Evolutionary conservation across 805 yeast species (phyloP).

Genomic region (Wickerhamia fluorescens): DNA sequence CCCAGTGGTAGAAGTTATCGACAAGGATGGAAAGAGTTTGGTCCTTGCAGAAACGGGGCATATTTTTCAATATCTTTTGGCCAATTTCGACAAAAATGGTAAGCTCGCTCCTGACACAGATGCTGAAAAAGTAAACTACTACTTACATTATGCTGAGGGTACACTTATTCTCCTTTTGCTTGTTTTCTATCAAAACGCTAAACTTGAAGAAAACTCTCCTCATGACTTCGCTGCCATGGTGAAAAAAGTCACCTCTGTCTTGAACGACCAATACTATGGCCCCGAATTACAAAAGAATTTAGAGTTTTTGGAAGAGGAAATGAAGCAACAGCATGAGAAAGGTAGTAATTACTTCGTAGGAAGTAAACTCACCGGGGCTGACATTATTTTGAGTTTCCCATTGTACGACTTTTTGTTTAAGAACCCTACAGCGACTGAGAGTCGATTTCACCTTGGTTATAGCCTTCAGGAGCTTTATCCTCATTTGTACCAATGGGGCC

Average conservation of each 20-base stretch:
- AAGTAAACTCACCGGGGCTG: conserved; percentile 30
- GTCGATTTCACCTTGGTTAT: conserved; percentile 1
- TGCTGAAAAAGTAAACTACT: conserved; percentile 23
- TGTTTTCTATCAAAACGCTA: conserved; percentile 14
- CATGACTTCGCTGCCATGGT: conserved; percentile 17
- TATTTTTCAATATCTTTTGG: conserved; percentile 46
- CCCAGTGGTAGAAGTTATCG: conserved; percentile 24
- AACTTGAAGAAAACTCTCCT: conserved; percentile 23
- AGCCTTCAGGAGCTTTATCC: conserved; percentile 12
- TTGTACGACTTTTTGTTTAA: conserved; percentile 13
- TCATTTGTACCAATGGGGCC: conserved; percentile 19
- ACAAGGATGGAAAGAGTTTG: conserved; percentile 10
- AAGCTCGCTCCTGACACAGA: conserved; percentile 31
- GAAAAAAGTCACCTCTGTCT: conserved; percentile 11
- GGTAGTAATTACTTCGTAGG: conserved; percentile 24
- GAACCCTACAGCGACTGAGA: conserved; percentile 1
- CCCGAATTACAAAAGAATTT: conserved; percentile 18
- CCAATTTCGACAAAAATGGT: conserved; percentile 37
- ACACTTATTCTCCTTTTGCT: conserved; percentile 17
- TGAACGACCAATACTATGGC: conserved; percentile 20
- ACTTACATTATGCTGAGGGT: conserved; percentile 19
- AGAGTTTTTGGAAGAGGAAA: conserved; percentile 21
- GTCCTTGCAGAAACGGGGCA: conserved; percentile 50
- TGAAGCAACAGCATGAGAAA: conserved; percentile 16
- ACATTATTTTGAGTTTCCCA: conserved; percentile 31